Evolutionary conservation across 192 early-diverging fungal genomes (phyloP).

Genomic region (Coemansia sp.): DNA sequence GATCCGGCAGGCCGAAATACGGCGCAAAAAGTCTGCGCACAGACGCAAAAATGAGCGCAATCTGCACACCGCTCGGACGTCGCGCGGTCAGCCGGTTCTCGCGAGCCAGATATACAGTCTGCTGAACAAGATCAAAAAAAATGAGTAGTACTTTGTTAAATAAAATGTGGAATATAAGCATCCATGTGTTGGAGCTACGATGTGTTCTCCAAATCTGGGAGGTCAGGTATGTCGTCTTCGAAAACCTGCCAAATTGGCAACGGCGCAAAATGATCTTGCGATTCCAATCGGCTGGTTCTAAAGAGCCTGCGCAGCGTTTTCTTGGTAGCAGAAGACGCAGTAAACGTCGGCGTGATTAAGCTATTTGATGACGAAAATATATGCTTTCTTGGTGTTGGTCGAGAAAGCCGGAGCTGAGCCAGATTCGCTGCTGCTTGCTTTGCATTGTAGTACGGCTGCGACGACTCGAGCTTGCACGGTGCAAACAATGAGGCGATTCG

Average conservation of each 20-base stretch:
- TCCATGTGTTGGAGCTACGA: too few relatives aligned
- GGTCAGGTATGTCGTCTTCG: conserved; percentile 27
- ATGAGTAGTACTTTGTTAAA: background rate
- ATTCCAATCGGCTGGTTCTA: background rate
- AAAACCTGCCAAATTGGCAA: conserved; percentile 19
- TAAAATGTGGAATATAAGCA: background rate
- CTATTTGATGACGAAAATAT: background rate
- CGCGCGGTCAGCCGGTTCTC: conserved; percentile 42
- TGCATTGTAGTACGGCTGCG: conserved; percentile 23
- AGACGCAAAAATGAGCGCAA: conserved; percentile 37
- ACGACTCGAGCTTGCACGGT: conserved; percentile 16
- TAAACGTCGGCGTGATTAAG: background rate
- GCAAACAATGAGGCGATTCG: conserved; percentile 43
- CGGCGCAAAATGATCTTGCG: background rate
- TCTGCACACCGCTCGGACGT: conserved; percentile 30
- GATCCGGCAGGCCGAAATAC: conserved; percentile 19
- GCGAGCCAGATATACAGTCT: conserved; percentile 37
- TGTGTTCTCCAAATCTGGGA: background rate
- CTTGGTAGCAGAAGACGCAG: background rate
- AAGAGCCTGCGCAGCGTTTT: background rate
- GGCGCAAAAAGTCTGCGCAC: conserved; percentile 25
- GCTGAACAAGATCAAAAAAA: conserved; percentile 36
- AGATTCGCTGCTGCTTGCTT: conserved; percentile 11
- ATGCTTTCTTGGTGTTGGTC: background rate
- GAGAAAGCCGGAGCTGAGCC: background rate